Evolutionary conservation across 2,329 filamentous ascomycete genomes (phyloP).

Genomic region (Neospermospora avenae): DNA sequence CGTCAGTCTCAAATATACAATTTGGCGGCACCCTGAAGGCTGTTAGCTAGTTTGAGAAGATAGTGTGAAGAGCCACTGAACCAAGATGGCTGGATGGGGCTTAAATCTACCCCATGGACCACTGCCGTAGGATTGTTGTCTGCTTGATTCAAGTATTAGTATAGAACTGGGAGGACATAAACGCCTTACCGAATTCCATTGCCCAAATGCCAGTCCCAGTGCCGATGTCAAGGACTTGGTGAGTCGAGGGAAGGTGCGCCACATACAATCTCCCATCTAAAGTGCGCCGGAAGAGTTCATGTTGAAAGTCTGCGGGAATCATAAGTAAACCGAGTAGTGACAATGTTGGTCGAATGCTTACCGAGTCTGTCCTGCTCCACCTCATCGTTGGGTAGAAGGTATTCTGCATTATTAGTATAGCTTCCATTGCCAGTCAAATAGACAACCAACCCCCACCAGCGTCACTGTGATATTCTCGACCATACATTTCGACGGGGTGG

Average conservation of each 20-base stretch:
- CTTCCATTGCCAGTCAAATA: neutral
- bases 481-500: neutral
- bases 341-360: neutral
- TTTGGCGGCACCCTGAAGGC: slow-evolving; percentile 1
- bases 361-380: neutral
- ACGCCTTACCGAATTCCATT: slow-evolving; percentile 1
- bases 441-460: neutral
- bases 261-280: neutral
- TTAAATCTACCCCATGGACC: slow-evolving; percentile 2
- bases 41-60: slow-evolving; percentile 1
- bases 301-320: neutral
- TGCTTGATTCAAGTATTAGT: neutral
- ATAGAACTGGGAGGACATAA: neutral
- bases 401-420: neutral
- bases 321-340: neutral
- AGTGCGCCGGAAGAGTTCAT: neutral
- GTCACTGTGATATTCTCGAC: neutral
- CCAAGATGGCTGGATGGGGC: neutral
- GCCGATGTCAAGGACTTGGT: slow-evolving; percentile 5
- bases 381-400: neutral
- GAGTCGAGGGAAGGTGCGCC: neutral
- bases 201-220: slow-evolving; percentile 6
- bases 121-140: neutral
- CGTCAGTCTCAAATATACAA: slow-evolving; percentile 1
- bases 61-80: neutral